These are phyloP conservation scores for Zanthoxylum bungeanum DNA, from an alignment of 345 rosid genomes.

Conservation along the genomic window DNA sequence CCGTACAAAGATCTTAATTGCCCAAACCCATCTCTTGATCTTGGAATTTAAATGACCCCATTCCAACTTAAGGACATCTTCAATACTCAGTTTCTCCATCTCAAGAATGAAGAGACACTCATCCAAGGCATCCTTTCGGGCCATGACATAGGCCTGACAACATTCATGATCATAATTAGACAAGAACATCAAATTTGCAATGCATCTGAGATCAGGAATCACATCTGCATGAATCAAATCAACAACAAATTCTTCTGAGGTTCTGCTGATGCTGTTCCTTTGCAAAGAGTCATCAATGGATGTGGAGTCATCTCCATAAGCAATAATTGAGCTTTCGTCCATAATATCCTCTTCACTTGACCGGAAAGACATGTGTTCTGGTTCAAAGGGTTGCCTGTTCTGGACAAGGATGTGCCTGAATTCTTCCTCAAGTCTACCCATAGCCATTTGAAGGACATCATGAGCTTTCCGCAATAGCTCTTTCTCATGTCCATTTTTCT, in stretches of 20 bases:
- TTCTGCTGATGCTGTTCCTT: slow-evolving; percentile 56
- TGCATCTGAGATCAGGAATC: slow-evolving; percentile 63
- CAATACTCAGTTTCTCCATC: slow-evolving; percentile 80
- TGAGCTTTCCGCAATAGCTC: slow-evolving; percentile 55
- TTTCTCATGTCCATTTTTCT: slow-evolving; percentile 31
- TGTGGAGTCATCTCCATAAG: slow-evolving; percentile 62
- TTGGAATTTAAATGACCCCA: slow-evolving; percentile 68
- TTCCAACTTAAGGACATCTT: slow-evolving; percentile 82
- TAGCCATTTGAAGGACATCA: slow-evolving; percentile 75
- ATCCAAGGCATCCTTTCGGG: slow-evolving; percentile 71
- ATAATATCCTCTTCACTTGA: slow-evolving; percentile 58
- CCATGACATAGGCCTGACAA: slow-evolving; percentile 56
- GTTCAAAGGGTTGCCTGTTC: slow-evolving; percentile 64
- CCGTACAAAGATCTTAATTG: slow-evolving; percentile 59
- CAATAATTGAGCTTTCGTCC: slow-evolving; percentile 48
- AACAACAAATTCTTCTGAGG: slow-evolving; percentile 43
- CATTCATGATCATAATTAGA: slow-evolving; percentile 75
- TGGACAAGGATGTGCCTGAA: slow-evolving; percentile 68
- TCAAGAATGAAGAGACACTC: slow-evolving; percentile 71
- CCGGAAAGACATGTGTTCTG: slow-evolving; percentile 60
- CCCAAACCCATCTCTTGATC: slow-evolving; percentile 87
- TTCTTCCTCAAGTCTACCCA: slow-evolving; percentile 89
- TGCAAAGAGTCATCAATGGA: slow-evolving; percentile 51
- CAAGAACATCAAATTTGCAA: slow-evolving; percentile 63
- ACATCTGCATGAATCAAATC: slow-evolving; percentile 70